Conservation (phyloP, 345 rosid species). For the Sonneratia alba region DNA sequence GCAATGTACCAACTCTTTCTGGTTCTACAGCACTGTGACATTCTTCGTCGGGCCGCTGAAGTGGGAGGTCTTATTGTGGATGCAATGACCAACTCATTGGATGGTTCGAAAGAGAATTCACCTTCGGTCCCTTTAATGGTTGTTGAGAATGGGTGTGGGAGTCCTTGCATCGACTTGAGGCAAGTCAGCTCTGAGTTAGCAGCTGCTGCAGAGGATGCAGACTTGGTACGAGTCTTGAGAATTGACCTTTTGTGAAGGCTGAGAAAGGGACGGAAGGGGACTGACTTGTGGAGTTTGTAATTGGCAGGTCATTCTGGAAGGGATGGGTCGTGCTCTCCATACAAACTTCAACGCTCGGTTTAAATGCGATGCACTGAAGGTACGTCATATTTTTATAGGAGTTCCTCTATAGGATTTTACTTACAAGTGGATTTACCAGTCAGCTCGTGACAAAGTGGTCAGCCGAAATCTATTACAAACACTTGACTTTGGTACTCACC, state of each 20-base stretch:
- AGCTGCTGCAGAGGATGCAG: conserved; percentile 85
- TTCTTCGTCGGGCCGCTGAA: conserved; percentile 91
- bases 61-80: conserved; percentile 92
- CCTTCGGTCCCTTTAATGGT: conserved; percentile 89
- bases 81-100: conserved; percentile 60
- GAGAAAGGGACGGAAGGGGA: neutral
- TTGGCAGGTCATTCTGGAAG: conserved; percentile 80
- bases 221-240: conserved; percentile 48
- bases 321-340: conserved; percentile 97
- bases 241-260: too few relatives aligned
- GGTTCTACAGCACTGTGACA: conserved; percentile 73
- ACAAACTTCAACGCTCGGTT: conserved; percentile 79
- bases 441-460: neutral
- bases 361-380: conserved; percentile 87
- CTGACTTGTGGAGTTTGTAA: neutral
- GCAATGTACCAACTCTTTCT: conserved; percentile 1
- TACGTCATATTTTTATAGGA: conserved; percentile 3
- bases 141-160: conserved; percentile 97
- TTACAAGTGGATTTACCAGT: neutral
- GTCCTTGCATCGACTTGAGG: conserved; percentile 95
- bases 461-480: neutral
- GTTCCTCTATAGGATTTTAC: neutral
- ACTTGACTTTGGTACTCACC: neutral
- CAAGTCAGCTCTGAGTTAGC: conserved; percentile 99
- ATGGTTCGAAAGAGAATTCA: conserved; percentile 51